Evolutionary conservation across 2,329 filamentous ascomycete genomes (phyloP), one percentile per base, ranked within the genome.

Genomic region (Chaetomium olivaceum): DNA sequence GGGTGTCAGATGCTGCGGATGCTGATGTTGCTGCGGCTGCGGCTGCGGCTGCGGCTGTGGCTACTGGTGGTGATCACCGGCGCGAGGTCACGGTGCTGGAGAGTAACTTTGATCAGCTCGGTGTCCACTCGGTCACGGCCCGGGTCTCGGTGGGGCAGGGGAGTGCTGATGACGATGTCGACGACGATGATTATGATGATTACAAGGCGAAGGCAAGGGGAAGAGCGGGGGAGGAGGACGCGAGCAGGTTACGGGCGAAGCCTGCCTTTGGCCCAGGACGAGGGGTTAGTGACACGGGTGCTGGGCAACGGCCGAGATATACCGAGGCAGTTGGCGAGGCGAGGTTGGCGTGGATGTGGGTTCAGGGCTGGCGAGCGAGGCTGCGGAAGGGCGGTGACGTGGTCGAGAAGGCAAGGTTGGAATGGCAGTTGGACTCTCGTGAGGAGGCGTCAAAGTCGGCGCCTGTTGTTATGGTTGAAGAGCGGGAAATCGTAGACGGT

Each of bases 341-440:
- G 56, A 73, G 77, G 11, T 70, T 78, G 23, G 75, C 78, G 2
- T 80, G 78, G 77, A 64, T 77, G 46, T 78, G 73, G 62, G 74
- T 75, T 2, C 73, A 79, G 62, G 78, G 78, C 2, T 80, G 78
- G 78, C 72, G 77, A 23, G 73, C 73, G 46, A 71, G 73, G 59
- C 64, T 80, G 29, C 69, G 71, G 4, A 73, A 69, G 51, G 73
- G 74, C 3, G 73, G 74, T 2, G 75, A 78, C 55, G 57, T 74
- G 9, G 70, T 80, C 1, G 77, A 79, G 71, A 69, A 68, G 70
- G 69, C 72, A 9, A 69, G 77, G 25, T 75, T 75, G 74, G 74
- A 76, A 64, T 75, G 74, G 73, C 66, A 70, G 36, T 29, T 74
- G 21, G 71, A 73, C n/a, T 9, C 25, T 9, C 64, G 23, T 39